These are phyloP conservation scores for Lactifluus volemus DNA, from an alignment of 768 basidiomycete species.

Conservation along the genomic window DNA sequence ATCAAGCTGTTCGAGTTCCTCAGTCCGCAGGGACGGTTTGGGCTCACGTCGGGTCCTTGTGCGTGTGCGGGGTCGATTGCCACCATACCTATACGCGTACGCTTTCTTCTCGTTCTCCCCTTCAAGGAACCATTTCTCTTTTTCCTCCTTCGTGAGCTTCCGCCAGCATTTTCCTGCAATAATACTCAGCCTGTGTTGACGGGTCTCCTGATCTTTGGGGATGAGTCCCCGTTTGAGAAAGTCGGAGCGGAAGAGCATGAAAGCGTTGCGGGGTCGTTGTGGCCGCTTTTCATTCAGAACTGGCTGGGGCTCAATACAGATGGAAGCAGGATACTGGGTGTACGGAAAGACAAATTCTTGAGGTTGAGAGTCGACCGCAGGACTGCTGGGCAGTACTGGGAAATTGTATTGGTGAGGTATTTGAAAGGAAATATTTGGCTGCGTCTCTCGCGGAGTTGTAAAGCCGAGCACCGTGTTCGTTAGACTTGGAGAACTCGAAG, in stretches of 20 bases:
- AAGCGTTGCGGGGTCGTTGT: slow-evolving; percentile 47
- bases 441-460: neutral
- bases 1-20: slow-evolving; percentile 23
- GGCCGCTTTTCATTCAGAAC: slow-evolving; percentile 26
- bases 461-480: neutral
- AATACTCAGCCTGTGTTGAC: slow-evolving; percentile 47
- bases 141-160: slow-evolving; percentile 30
- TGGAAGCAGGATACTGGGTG: neutral
- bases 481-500: neutral
- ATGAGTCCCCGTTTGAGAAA: slow-evolving; percentile 37
- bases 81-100: slow-evolving; percentile 26
- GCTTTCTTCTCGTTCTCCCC: slow-evolving; percentile 24
- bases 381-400: neutral
- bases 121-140: slow-evolving; percentile 29
- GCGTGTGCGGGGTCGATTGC: slow-evolving; percentile 25
- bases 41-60: slow-evolving; percentile 9
- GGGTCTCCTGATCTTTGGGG: slow-evolving; percentile 37
- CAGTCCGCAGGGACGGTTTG: slow-evolving; percentile 18
- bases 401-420: neutral
- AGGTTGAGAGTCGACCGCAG: neutral
- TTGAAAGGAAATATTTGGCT: neutral
- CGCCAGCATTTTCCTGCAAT: slow-evolving; percentile 49
- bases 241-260: slow-evolving; percentile 49
- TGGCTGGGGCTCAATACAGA: neutral
- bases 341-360: neutral